Conservation (phyloP, 2,329 filamentous ascomycete genomes). For the Alternaria conjuncta region DNA sequence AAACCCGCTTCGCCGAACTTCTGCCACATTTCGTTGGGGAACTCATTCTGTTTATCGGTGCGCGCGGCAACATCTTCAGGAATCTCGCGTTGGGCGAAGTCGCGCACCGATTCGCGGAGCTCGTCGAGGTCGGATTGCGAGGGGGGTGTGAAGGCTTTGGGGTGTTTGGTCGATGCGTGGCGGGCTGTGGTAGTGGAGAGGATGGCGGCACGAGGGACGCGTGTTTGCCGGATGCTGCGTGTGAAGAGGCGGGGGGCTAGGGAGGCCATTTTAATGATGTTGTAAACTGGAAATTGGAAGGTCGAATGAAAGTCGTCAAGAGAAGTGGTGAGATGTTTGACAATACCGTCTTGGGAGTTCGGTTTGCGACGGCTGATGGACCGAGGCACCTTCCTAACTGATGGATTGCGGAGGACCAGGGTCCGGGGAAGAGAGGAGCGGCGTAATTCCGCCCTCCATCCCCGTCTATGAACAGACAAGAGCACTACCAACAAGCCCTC, state of each 20-base stretch:
- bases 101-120: conserved; percentile 81
- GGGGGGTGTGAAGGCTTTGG: conserved; percentile 71
- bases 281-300: not conserved
- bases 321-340: conserved; percentile 11
- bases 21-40: conserved; percentile 89
- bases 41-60: conserved; percentile 87
- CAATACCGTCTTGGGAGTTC: conserved; percentile 8
- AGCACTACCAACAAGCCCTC: not conserved
- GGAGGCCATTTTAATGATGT: conserved; percentile 39
- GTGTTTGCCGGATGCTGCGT: conserved; percentile 47
- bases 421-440: conserved; percentile 27
- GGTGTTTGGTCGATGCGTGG: conserved; percentile 72
- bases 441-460: conserved; percentile 16
- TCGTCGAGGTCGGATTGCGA: conserved; percentile 76
- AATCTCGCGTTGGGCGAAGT: conserved; percentile 88
- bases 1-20: conserved; percentile 92
- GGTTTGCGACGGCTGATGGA: conserved; percentile 32
- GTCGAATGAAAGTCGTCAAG: not conserved
- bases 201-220: conserved; percentile 14
- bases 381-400: conserved; percentile 27
- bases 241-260: conserved; percentile 45
- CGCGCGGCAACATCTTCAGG: conserved; percentile 78
- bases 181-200: conserved; percentile 33
- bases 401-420: conserved; percentile 17
- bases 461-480: not conserved